Base-by-base conservation (phyloP, 306 rosid species). In the Acacia confusa region DNA sequence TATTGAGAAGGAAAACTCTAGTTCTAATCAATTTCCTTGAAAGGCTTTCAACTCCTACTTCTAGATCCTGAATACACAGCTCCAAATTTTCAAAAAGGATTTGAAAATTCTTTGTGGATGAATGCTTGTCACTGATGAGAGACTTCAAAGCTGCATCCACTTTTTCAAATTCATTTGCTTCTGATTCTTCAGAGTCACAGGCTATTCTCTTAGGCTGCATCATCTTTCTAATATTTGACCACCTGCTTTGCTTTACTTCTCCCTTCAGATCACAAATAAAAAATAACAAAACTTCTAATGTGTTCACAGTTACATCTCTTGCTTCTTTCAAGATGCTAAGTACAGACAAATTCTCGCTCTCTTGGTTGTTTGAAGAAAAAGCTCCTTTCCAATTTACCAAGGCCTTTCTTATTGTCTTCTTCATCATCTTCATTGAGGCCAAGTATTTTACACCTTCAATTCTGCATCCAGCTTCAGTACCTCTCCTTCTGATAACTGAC, bases 151-250 rank as follows among this genome's bases (percentile, higher is more conserved):
- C 22, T 34, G 65, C 19, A 19, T 78, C 72, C 14, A 78, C 47
- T 50, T 78, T 77, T 65, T 64, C 66, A 9, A 81, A 76, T 43
- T 84, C 87, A 76, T 79, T 75, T 36, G 34, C 27, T 9, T 45
- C 12, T 57, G 52, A 79, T 52, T 25, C 78, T 75, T 75, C 19
- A 8, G 74, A 69, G 8, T 58, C 77, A 64, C 58, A 41, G 16
- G 25, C 71, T 63, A 80, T 22, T 80, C 72, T 76, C 22, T 28
- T 76, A 52, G 76, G 44, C 38, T 52, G 79, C 57, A 64, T 2
- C 4, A 72, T n/a, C 50, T 84, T 80, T 32, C 79, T 63, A n/a
- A 84, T 77, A 6, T 17, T 2, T 13, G 78, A 77, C 61, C 82
- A 81, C 58, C 19, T 77, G 6, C 76, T 65, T 22, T 63, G 68